Base-by-base conservation (phyloP, 257 asterid genomes). In the Buddleja alternifolia region DNA sequence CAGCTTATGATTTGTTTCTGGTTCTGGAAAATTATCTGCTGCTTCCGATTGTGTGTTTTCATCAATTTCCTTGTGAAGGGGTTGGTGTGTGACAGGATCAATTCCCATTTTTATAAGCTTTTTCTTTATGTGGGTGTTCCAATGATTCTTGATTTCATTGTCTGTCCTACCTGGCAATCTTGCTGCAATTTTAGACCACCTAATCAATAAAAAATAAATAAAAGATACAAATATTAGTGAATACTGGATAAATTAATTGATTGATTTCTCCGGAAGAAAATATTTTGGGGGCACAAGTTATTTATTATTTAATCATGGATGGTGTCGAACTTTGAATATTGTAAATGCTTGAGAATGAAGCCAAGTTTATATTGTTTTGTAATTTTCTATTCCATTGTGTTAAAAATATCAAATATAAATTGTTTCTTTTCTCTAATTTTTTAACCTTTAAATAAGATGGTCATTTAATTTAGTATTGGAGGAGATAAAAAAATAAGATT, bases 51-150 rank as follows among this genome's bases (percentile, higher is more conserved):
- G 19, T 1, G 51, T 0, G 84, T 15, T 67, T 54, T 77, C 14
- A 6, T 73, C 67, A 8, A 59, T 75, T 54, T 77, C 83, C 61
- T 73, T 82, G 19, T 73, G 71, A 39, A 90, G 82, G 39, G 90
- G 90, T 61, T 90, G 82, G 71, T 93, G 98, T 4, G 97, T 90
- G 48, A 93, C 88, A 0, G 97, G 98, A 53, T 93, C 96, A 39
- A 93, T 88, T 32, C 97, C 98, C 94, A 86, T 85, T 73, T 88
- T 93, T 1, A 93, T 55, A 48, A 93, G 96, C 66, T 93, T 90
- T 65, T 93, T 93, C 86, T 93, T 93, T 60, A 93, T 93, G 52
- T 93, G 98, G 0, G 98, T 93, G 77, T 93, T 93, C 98, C 98
- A 93, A 5, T 93, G 98, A 62, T 93, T 93, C 77, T 93, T 93